Percentiles rank a stretch among this genome's conserved stretches.
Conservation (phyloP, 2,329 filamentous ascomycete species). For the Tolypocladium cylindrosporum region DNA sequence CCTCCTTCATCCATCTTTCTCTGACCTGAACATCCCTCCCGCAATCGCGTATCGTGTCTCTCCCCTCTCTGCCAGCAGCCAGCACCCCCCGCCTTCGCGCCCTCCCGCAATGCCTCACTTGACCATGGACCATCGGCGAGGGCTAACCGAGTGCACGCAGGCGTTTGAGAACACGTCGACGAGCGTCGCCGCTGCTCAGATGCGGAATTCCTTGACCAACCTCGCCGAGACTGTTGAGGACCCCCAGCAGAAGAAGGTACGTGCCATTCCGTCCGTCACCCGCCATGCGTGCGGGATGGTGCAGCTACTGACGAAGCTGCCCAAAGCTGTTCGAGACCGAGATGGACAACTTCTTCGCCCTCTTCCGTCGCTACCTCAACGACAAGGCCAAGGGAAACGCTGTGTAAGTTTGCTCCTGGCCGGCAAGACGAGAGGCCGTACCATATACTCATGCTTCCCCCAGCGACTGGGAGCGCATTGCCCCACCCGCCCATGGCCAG, state of each 20-base stretch:
- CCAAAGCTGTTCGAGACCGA: conserved; percentile 86
- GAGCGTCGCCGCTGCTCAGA: conserved; percentile 94
- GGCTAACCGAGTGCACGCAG: conserved; percentile 36
- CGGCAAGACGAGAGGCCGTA: background rate
- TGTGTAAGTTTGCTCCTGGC: conserved; percentile 42
- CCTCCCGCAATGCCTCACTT: background rate
- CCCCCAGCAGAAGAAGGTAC: conserved; percentile 71
- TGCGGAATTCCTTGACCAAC: conserved; percentile 94
- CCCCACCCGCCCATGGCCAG: conserved; percentile 83
- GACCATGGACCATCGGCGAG: background rate
- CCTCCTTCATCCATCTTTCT: background rate
- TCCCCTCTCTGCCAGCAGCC: background rate
- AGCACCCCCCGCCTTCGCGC: background rate
- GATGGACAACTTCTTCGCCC: conserved; percentile 99
- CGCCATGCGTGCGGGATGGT: background rate
- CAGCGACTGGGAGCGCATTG: conserved; percentile 94
- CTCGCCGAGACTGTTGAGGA: conserved; percentile 86
- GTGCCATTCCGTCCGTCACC: conserved; percentile 7
- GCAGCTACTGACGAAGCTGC: background rate
- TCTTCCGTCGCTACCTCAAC: conserved; percentile 96
- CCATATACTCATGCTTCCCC: conserved; percentile 12
- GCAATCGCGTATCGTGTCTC: background rate
- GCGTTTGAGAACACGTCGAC: conserved; percentile 99
- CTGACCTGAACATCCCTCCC: too few relatives aligned
- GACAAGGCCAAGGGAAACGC: conserved; percentile 98